Evolutionary conservation across 495 filamentous ascomycete genomes (phyloP).

Genomic region (Penicillium tannophilum): DNA sequence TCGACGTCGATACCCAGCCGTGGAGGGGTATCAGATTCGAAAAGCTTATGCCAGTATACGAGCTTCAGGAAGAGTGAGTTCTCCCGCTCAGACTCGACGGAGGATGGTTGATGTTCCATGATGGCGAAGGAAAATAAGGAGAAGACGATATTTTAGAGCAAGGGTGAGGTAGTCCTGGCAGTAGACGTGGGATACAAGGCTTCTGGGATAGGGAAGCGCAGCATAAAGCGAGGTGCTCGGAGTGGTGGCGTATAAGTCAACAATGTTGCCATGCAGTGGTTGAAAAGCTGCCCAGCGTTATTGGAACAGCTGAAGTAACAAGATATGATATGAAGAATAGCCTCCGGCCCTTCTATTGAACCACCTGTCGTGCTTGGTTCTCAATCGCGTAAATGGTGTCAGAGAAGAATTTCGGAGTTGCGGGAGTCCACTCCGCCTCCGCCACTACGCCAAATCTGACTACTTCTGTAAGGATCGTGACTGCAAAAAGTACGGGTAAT

Average conservation of each 20-base stretch:
- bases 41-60: slow-evolving; percentile 45
- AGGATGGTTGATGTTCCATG: slow-evolving; percentile 33
- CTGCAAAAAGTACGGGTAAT: background rate
- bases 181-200: background rate
- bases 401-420: slow-evolving; percentile 3
- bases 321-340: background rate
- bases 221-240: background rate
- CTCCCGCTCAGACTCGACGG: slow-evolving; percentile 11
- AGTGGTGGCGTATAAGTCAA: background rate
- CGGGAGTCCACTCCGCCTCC: slow-evolving; percentile 22
- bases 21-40: slow-evolving; percentile 44
- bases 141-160: background rate
- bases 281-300: background rate
- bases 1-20: slow-evolving; percentile 67
- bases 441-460: slow-evolving; percentile 7
- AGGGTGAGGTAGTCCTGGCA: background rate
- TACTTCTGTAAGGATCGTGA: background rate
- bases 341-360: background rate
- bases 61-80: slow-evolving; percentile 34
- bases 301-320: background rate
- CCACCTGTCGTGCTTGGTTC: background rate
- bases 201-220: background rate
- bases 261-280: background rate
- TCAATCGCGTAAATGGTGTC: background rate
- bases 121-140: background rate